These are phyloP conservation scores for Neospora caninum DNA, from an alignment of 169 alveolate genomes.

Conservation along the genomic window DNA sequence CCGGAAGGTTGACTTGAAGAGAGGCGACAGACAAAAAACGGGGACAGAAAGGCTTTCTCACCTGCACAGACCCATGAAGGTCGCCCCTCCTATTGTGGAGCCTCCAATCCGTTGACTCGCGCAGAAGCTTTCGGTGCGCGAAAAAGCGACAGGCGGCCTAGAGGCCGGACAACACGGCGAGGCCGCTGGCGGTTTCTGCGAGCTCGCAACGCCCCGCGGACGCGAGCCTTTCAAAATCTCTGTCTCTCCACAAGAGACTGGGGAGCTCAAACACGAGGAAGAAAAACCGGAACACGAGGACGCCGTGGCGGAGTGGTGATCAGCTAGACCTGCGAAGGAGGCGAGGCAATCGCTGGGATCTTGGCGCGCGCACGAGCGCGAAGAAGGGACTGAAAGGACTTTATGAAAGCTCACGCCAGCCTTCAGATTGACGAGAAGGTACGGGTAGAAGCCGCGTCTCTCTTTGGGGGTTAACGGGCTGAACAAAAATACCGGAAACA, in stretches of 20 bases:
- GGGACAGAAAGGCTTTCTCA: neutral
- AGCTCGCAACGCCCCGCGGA: neutral
- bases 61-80: slow-evolving; percentile 68
- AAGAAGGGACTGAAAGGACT: slow-evolving; percentile 13
- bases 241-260: neutral
- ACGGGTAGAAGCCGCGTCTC: slow-evolving; percentile 52
- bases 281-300: neutral
- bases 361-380: neutral
- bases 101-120: slow-evolving; percentile 60
- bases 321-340: neutral
- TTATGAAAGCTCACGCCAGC: slow-evolving; percentile 61
- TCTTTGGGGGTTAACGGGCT: slow-evolving; percentile 48
- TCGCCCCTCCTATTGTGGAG: slow-evolving; percentile 67
- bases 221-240: neutral
- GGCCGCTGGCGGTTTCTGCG: neutral
- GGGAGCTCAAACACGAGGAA: neutral
- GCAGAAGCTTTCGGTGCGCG: neutral
- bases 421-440: slow-evolving; percentile 56
- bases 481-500: neutral
- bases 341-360: neutral
- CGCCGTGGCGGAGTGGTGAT: neutral
- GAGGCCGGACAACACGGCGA: neutral
- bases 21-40: neutral
- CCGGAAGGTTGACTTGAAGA: neutral
- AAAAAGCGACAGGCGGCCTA: neutral